Evolutionary conservation across 768 basidiomycete genomes (phyloP), one percentile per base, ranked within the genome.

Genomic region (Boletus fagicola): DNA sequence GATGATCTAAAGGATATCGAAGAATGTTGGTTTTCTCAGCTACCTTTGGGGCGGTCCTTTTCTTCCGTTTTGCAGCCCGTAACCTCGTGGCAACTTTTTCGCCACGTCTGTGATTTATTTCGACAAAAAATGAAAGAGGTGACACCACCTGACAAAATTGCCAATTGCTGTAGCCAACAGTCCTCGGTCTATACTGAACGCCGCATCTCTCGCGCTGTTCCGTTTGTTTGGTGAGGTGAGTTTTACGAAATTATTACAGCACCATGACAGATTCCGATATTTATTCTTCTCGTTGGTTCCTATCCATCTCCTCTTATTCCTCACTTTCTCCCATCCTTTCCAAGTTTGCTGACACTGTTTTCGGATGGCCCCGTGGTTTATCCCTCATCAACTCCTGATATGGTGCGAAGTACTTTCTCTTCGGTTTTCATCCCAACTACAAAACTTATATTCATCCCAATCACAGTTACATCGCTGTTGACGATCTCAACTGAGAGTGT

Each of bases 191-290:
- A 42, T 35, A 16, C 48, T 55, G 49, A 47, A 53, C 53, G 45
- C 62, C 65, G 53, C 59, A 53, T 60, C 44, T 50, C 46, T 56
- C 13, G 52, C 56, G 54, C 26, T 58, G 58, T 61, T 71, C 62
- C 61, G 51, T 54, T 49, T 53, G 51, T 61, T 39, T 53, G 54
- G 58, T 68, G 62, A 63, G 69, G 49, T 57, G 28, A 61, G 26
- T 60, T 68, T 74, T 74, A 68, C 69, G 71, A 64, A 56, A 72
- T 65, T n/a, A 63, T 73, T 63, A 73, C 70, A 62, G 18, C 53
- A 68, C 51, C 47, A 50, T 62, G 67, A 61, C 69, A 42, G 28
- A 53, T 67, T 52, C 57, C 53, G 57, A 53, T 42, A 39, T 39
- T 40, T 35, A 53, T 39, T 35, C 51, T 58, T 66, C 60, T 58